Evolutionary conservation across 1,284 basidiomycete genomes (phyloP).

Genomic region (Omphalotus olearius): DNA sequence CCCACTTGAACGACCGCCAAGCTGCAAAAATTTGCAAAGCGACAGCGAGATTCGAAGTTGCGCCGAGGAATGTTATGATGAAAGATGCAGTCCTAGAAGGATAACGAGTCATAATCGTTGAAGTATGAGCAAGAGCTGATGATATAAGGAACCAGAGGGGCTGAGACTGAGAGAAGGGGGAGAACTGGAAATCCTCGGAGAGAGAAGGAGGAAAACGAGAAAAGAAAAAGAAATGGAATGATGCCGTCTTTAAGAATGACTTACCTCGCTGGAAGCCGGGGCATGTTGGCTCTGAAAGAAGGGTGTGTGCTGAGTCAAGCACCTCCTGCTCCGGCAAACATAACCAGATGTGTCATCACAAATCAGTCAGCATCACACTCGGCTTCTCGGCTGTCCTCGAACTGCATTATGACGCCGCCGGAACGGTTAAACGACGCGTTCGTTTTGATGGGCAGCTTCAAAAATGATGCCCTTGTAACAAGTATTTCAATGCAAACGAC

Average conservation of each 20-base stretch:
- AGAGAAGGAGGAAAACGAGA: neutral
- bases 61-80: constrained; percentile 51
- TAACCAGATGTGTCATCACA: neutral
- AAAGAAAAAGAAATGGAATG: neutral
- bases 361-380: neutral
- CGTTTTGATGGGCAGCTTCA: too few relatives aligned
- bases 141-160: neutral
- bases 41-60: constrained; percentile 49
- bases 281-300: constrained; percentile 7
- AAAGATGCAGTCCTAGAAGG: constrained; percentile 47
- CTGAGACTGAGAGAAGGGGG: neutral
- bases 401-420: too few relatives aligned
- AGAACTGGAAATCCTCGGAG: neutral
- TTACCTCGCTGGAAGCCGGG: constrained; percentile 15
- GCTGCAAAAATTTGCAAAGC: constrained; percentile 51
- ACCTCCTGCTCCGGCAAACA: neutral
- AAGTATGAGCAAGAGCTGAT: constrained; percentile 3
- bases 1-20: constrained; percentile 63
- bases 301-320: constrained; percentile 5
- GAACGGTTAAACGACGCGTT: too few relatives aligned
- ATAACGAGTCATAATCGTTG: constrained; percentile 18
- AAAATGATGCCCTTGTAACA: too few relatives aligned
- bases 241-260: neutral
- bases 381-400: too few relatives aligned
- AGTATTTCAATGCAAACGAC: too few relatives aligned